phyloP scores from a whole-genome alignment of 176 grass and related monocot genomes.

The Stipa capillata region DNA sequence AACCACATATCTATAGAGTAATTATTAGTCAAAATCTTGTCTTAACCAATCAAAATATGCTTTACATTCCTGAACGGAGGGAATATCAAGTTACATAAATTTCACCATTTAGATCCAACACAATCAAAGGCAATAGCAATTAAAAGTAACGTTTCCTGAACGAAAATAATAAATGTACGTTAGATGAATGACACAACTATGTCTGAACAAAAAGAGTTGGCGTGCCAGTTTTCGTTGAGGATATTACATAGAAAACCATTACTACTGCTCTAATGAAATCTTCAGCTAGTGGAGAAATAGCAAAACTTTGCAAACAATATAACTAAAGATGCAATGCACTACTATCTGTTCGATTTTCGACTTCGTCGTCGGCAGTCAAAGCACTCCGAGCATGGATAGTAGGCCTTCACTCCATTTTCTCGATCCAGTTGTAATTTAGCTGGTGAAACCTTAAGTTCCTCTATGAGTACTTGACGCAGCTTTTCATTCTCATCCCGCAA shows the following conservation, averaged over 20 bases:
- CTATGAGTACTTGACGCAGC: constrained; percentile 60
- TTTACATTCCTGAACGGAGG: too few relatives aligned
- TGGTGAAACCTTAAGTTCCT: constrained; percentile 70
- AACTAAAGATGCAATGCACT: not conserved
- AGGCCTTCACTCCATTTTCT: constrained; percentile 28
- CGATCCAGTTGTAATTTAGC: constrained; percentile 34
- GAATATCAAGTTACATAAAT: not conserved
- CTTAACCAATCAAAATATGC: too few relatives aligned
- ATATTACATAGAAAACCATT: not conserved
- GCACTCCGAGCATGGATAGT: constrained; percentile 75
- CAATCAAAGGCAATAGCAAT: not conserved
- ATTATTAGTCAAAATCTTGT: too few relatives aligned
- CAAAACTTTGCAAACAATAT: constrained; percentile 3
- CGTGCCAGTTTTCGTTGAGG: not conserved
- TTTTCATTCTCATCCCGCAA: constrained; percentile 67
- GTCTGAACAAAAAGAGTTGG: not conserved
- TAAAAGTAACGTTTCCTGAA: not conserved
- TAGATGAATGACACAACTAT: not conserved
- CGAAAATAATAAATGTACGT: not conserved
- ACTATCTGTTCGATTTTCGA: constrained; percentile 52
- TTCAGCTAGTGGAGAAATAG: not conserved
- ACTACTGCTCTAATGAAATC: not conserved
- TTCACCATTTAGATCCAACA: not conserved
- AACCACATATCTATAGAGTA: too few relatives aligned
- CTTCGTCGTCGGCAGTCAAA: constrained; percentile 75